Evolutionary conservation across 495 filamentous ascomycete genomes (phyloP).

Genomic region (Schizothecium vesticola): DNA sequence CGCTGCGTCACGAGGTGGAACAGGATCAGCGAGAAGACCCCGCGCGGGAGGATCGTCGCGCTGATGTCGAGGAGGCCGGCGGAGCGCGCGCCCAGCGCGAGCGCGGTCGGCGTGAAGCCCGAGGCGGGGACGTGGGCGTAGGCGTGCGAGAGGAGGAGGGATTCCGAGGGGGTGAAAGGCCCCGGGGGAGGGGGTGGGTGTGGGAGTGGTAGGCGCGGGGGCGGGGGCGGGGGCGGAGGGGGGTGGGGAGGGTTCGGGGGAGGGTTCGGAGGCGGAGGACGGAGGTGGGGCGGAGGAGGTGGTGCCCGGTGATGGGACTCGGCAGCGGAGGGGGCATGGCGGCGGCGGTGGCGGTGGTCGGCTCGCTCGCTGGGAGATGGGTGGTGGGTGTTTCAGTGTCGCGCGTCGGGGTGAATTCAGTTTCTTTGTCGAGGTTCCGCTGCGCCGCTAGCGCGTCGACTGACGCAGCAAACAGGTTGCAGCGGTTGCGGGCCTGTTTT

Average conservation of each 20-base stretch:
- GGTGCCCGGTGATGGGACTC: neutral
- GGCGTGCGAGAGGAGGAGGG: slow-evolving; percentile 72
- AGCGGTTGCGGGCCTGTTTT: neutral
- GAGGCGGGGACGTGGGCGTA: slow-evolving; percentile 71
- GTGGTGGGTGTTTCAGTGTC: neutral
- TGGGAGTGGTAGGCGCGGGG: slow-evolving; percentile 17
- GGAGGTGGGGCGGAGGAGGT: neutral
- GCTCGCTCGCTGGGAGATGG: neutral
- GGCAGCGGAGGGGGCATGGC: neutral
- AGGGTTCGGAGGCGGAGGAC: neutral
- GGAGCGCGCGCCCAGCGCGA: slow-evolving; percentile 74
- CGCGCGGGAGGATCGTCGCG: slow-evolving; percentile 71
- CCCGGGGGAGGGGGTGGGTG: slow-evolving; percentile 11
- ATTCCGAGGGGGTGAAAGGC: slow-evolving; percentile 66
- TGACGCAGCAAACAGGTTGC: neutral
- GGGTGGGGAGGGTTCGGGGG: neutral
- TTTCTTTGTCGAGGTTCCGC: neutral
- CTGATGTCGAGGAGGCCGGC: slow-evolving; percentile 82
- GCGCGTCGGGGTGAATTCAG: neutral
- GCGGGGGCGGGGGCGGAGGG: neutral
- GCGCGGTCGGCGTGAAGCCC: slow-evolving; percentile 69
- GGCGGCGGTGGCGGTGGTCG: neutral
- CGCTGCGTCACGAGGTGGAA: slow-evolving; percentile 72
- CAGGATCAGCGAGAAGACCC: slow-evolving; percentile 72
- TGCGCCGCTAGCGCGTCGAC: neutral